Evolutionary conservation across 169 alveolate species (phyloP).

Genomic region (Amoebophrya sp.): DNA sequence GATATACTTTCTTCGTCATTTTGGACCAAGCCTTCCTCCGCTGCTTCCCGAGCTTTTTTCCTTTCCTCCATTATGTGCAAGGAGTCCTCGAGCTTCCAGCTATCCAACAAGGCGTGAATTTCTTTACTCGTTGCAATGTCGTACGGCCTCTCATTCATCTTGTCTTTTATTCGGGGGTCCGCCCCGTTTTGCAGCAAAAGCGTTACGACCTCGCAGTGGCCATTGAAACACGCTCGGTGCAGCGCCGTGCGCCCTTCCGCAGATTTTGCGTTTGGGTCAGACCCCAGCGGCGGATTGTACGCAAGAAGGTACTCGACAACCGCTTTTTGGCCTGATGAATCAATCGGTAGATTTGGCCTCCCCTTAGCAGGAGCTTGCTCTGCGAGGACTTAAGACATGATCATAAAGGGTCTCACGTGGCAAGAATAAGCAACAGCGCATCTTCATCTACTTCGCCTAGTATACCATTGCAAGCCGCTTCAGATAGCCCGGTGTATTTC

Average conservation of each 20-base stretch:
- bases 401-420: no score
- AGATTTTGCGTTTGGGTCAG: background rate
- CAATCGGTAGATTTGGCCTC: no score
- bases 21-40: background rate
- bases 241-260: background rate
- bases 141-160: background rate
- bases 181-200: background rate
- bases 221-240: background rate
- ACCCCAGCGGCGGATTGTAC: background rate
- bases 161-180: background rate
- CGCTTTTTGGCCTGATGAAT: background rate
- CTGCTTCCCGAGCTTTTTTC: background rate
- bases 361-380: no score
- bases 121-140: background rate
- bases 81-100: background rate
- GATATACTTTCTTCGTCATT: conserved; percentile 17
- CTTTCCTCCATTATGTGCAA: background rate
- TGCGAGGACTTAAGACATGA: no score
- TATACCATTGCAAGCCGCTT: background rate
- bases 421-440: no score
- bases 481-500: background rate
- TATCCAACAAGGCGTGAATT: background rate
- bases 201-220: background rate
- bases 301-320: background rate
- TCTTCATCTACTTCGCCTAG: no score